Conservation (phyloP, 1,284 basidiomycete species). For the Fomitopsis palustris region DNA sequence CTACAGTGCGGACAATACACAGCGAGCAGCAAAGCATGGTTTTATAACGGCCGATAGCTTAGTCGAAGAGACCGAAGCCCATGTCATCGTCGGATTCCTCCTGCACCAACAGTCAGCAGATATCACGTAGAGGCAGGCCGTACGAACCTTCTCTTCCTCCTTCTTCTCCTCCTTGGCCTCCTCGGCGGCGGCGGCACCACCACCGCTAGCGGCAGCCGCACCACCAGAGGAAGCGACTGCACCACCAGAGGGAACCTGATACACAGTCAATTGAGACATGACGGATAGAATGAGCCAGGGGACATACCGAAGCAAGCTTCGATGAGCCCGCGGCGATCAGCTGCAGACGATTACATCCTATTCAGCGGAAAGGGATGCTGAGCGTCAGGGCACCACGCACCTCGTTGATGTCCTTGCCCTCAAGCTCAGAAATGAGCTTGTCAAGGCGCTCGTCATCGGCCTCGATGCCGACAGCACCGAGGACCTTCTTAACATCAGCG, state of each 20-base stretch:
- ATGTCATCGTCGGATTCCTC: conserved; percentile 89
- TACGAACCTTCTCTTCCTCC: conserved; percentile 68
- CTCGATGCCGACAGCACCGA: conserved; percentile 87
- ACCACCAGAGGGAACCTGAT: conserved; percentile 78
- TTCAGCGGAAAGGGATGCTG: background rate
- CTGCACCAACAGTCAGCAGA: conserved; percentile 35
- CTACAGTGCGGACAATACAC: conserved; percentile 9
- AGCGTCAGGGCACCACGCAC: conserved; percentile 37
- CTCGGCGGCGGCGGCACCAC: conserved; percentile 63
- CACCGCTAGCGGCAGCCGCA: conserved; percentile 56
- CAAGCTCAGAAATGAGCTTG: conserved; percentile 89
- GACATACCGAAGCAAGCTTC: conserved; percentile 91
- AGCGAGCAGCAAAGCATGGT: conserved; percentile 14
- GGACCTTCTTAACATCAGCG: conserved; percentile 87
- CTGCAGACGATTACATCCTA: conserved; percentile 30
- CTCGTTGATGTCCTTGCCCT: conserved; percentile 87
- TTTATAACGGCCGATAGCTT: conserved; percentile 30
- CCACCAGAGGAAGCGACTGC: conserved; percentile 59
- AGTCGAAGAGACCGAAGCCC: conserved; percentile 96
- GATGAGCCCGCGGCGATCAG: conserved; percentile 90
- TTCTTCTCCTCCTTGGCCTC: conserved; percentile 70
- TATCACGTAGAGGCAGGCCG: background rate
- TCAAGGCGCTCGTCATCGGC: conserved; percentile 82
- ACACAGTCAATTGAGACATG: conserved; percentile 13
- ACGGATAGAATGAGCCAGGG: conserved; percentile 7